Conservation (phyloP, 2,329 filamentous ascomycete species). For the Dactylellina sp. region DNA sequence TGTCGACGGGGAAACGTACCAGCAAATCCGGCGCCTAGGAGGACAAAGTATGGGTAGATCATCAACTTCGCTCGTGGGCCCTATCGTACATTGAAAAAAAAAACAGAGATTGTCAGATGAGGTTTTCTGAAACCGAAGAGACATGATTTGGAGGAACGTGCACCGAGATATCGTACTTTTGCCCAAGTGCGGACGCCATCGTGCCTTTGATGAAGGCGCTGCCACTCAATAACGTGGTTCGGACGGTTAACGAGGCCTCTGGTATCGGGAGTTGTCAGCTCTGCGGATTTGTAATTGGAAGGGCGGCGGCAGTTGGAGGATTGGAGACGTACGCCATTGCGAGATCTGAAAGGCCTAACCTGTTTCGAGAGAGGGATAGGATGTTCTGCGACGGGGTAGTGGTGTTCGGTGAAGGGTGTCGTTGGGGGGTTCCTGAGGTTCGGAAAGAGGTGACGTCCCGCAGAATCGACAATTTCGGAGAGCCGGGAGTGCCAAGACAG, state of each 20-base stretch:
- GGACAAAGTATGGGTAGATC: conserved; percentile 59
- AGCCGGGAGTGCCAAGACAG: conserved; percentile 56
- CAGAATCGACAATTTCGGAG: conserved; percentile 42
- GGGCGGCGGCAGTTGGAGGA: conserved; percentile 14
- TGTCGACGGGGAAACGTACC: conserved; percentile 30
- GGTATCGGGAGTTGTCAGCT: conserved; percentile 50
- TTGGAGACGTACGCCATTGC: conserved; percentile 51
- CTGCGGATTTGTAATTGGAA: conserved; percentile 19
- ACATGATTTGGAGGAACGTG: background rate
- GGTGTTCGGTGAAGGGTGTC: conserved; percentile 9
- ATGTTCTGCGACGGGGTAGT: conserved; percentile 6
- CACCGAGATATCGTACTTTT: conserved; percentile 68
- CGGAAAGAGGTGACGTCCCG: conserved; percentile 52
- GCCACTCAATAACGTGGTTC: conserved; percentile 76
- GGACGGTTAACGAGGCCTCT: conserved; percentile 71
- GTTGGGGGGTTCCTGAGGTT: conserved; percentile 25
- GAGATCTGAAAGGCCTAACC: conserved; percentile 24
- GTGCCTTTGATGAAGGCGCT: conserved; percentile 74
- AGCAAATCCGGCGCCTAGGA: conserved; percentile 58
- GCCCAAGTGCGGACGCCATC: conserved; percentile 76
- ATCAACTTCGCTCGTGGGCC: conserved; percentile 58
- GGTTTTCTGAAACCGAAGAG: background rate
- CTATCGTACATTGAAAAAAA: conserved; percentile 45
- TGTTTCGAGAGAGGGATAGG: conserved; percentile 19
- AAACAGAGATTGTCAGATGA: conserved; percentile 39